These are phyloP conservation scores for Clathrus columnatus DNA, from an alignment of 768 basidiomycete genomes.

Conservation along the genomic window DNA sequence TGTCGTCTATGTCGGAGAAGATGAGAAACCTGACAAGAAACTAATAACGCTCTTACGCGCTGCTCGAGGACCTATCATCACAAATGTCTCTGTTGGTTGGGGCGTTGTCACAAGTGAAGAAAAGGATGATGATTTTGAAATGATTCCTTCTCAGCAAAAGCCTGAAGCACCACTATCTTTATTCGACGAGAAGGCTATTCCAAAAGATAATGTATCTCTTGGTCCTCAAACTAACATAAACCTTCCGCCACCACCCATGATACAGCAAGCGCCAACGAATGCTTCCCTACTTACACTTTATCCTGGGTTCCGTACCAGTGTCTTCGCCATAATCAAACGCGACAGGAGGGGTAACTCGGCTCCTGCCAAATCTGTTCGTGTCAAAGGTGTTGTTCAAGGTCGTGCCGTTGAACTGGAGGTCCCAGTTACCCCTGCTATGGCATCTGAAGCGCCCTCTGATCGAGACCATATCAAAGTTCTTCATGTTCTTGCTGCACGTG, in stretches of 20 bases:
- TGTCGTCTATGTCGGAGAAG: constrained; percentile 35
- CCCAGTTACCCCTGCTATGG: constrained; percentile 3
- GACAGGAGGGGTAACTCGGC: neutral
- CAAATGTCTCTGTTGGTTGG: constrained; percentile 45
- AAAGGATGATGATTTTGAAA: constrained; percentile 12
- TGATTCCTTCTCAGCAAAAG: neutral
- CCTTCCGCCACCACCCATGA: constrained; percentile 9
- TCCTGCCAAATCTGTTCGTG: neutral
- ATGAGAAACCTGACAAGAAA: constrained; percentile 41
- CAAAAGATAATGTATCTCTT: neutral
- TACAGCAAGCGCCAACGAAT: constrained; percentile 10
- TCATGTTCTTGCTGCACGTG: constrained; percentile 47
- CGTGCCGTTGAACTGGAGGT: constrained; percentile 12
- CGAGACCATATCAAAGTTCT: constrained; percentile 23
- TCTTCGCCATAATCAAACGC: constrained; percentile 13
- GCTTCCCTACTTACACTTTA: neutral
- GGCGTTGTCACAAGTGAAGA: constrained; percentile 4
- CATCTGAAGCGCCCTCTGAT: neutral
- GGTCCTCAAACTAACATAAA: neutral
- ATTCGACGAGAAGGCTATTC: neutral
- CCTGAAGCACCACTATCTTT: neutral
- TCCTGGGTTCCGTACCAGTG: constrained; percentile 12
- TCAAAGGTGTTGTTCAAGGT: constrained; percentile 11
- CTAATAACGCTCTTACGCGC: constrained; percentile 44
- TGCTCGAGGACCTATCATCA: constrained; percentile 38